phyloP scores from a whole-genome alignment of 2,329 filamentous ascomycete species.

The Aspergillus fumigatus region DNA sequence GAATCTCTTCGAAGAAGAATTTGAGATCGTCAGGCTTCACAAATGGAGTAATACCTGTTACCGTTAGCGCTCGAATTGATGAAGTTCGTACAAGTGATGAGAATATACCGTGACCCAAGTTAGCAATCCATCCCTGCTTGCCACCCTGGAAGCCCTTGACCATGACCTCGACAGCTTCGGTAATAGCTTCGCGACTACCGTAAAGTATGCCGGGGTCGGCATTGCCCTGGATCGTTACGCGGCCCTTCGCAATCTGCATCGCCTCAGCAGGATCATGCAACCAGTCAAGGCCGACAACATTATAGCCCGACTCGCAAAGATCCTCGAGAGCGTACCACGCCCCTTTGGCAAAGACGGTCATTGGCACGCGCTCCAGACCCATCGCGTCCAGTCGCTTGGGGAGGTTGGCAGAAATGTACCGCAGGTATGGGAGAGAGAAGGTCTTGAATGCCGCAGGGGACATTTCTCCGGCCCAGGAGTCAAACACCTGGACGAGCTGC shows the following conservation, averaged over 20 bases:
- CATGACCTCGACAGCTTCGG: conserved; percentile 76
- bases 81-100: not conserved
- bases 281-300: conserved; percentile 95
- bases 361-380: conserved; percentile 75
- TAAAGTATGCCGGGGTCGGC: conserved; percentile 93
- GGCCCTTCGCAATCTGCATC: conserved; percentile 69
- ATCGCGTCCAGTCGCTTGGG: conserved; percentile 70
- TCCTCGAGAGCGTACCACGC: conserved; percentile 92
- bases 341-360: conserved; percentile 98
- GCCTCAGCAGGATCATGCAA: conserved; percentile 83
- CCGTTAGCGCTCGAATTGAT: conserved; percentile 12
- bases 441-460: conserved; percentile 76
- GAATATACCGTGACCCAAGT: conserved; percentile 81
- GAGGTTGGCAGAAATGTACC: conserved; percentile 75
- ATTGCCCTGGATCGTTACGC: conserved; percentile 87
- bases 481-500: conserved; percentile 94
- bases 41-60: conserved; percentile 79
- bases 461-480: conserved; percentile 95
- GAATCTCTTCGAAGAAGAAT: conserved; percentile 91
- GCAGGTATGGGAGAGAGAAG: conserved; percentile 82
- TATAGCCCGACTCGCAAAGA: conserved; percentile 81
- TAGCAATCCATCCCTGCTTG: conserved; percentile 93
- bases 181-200: conserved; percentile 76
- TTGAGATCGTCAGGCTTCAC: conserved; percentile 90
- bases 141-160: conserved; percentile 77